Base-by-base conservation (phyloP, 495 filamentous ascomycete species). In the Niebla homalea region DNA sequence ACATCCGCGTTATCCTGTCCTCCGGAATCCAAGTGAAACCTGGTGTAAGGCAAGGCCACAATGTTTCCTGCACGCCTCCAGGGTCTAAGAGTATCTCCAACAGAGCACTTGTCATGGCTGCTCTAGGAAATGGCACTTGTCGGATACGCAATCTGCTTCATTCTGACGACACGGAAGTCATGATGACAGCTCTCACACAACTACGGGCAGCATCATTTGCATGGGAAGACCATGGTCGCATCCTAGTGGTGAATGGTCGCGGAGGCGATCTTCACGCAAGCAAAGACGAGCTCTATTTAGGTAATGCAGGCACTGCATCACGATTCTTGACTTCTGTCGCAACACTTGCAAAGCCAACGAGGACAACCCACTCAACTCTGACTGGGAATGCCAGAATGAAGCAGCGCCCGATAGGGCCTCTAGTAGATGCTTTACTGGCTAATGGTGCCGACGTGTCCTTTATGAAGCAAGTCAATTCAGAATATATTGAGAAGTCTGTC, bases 81-180 rank as follows among this genome's bases (percentile, higher is more conserved):
- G 92, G 92, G 32, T 97, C 93, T 14, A 99, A 99, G 72, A 96
- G 89, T 64, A 85, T 99, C 47, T 97, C 92, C 1, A 99, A 99
- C 69, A 81, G 92, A 43, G 89, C 92, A 37, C 74, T 99, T 39
- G 80, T 97, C 23, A 74, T 99, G 52, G 92, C 92, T 44, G 93
- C 92, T 2, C 81, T 99, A 15, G 89, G 88, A 3, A 78, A 83
- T 41, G 92, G 92, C 32, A 80, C 80, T 20, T 95, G 88, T 59
- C 81, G 87, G 21, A 81, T 99, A 59, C 85, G 76, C 61, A 96
- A 96, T 54, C 73, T 99, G 16, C 73, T 99, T 11, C 89, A 96
- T 67, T 97, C 92, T 2, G 92, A 96, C 60, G 92, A 99, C 62
- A 95, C 89, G 3, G 87, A 96, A 64, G 87, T 85, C 65, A 99